A percentile compares a stretch with the other conserved stretches of the same genome.
phyloP scores from a whole-genome alignment of 179 eudicot genomes.

The Silene vulgaris region DNA sequence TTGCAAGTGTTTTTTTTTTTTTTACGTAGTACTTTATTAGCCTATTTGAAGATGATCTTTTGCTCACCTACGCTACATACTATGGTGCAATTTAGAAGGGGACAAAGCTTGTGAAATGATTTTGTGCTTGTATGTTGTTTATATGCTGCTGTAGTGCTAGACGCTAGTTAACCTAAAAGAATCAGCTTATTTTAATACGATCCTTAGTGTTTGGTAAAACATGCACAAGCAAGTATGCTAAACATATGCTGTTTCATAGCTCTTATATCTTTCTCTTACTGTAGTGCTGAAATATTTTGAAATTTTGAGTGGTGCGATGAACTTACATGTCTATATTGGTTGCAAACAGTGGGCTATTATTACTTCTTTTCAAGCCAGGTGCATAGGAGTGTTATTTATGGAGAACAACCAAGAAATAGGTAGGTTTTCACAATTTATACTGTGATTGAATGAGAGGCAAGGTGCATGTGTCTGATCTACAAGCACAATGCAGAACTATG shows the following conservation, averaged over 20 bases:
- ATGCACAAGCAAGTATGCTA: neutral
- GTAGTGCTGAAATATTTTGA: neutral
- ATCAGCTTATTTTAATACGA: neutral
- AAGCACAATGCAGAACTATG: neutral
- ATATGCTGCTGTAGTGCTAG: neutral
- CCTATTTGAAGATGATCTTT: neutral
- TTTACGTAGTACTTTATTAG: too few species aligned
- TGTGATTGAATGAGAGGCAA: neutral
- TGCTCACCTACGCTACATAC: neutral
- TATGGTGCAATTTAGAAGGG: neutral
- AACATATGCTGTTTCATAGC: neutral
- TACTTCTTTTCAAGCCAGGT: conserved; percentile 74
- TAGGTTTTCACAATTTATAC: conserved; percentile 21
- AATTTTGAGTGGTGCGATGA: conserved; percentile 6
- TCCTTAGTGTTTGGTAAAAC: neutral
- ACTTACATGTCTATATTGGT: neutral
- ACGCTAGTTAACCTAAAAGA: neutral
- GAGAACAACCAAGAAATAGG: conserved; percentile 93
- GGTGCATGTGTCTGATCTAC: neutral
- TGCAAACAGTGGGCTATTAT: conserved; percentile 71
- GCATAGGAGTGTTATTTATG: conserved; percentile 71
- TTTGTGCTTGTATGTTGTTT: neutral
- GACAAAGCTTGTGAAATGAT: neutral
- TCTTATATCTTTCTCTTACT: neutral
- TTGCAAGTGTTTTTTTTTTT: neutral